Conservation (phyloP, 169 alveolate genomes). For the Plasmodium vivax region DNA sequence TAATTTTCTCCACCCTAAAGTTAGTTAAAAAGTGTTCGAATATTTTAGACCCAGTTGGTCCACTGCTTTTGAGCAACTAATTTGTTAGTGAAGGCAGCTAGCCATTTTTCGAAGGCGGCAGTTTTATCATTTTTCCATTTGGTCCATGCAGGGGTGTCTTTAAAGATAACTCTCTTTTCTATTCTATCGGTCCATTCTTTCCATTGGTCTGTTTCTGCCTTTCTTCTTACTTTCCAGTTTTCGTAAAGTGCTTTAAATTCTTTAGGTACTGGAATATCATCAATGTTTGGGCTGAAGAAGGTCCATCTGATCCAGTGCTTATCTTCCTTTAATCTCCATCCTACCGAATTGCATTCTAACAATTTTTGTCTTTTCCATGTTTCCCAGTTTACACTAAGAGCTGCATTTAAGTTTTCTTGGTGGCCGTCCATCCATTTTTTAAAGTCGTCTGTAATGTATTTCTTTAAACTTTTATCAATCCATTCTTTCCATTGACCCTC, state of each 20-base stretch:
- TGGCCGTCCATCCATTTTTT: background rate
- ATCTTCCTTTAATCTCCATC: background rate
- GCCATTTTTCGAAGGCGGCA: background rate
- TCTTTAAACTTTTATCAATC: background rate
- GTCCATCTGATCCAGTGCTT: background rate
- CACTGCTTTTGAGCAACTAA: background rate
- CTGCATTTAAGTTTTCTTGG: background rate
- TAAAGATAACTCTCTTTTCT: background rate
- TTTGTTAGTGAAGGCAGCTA: background rate
- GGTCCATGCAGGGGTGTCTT: background rate
- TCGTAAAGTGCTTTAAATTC: background rate
- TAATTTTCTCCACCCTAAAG: background rate
- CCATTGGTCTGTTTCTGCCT: background rate
- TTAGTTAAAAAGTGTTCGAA: background rate
- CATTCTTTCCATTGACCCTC: constrained; percentile 6
- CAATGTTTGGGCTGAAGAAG: background rate
- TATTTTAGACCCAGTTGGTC: background rate
- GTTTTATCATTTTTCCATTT: background rate
- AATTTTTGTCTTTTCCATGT: background rate
- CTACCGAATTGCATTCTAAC: background rate
- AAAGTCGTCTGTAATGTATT: background rate
- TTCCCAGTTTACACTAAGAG: background rate
- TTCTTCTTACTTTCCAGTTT: background rate
- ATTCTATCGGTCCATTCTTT: background rate
- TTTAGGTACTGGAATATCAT: background rate